A percentile compares a stretch with the other conserved stretches of the same genome.
phyloP scores from a whole-genome alignment of 306 rosid genomes.

The Neltuma alba region DNA sequence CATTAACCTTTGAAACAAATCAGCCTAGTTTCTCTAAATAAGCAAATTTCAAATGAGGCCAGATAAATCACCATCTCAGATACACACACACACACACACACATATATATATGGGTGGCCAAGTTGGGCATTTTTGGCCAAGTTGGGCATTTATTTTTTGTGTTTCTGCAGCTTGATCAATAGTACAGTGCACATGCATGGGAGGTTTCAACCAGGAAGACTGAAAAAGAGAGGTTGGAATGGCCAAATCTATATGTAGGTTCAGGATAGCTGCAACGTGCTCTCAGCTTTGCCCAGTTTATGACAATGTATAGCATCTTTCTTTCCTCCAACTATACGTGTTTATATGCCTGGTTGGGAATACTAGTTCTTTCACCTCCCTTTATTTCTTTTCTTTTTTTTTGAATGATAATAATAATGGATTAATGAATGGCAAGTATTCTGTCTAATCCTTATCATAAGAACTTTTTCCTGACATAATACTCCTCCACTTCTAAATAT shows the following conservation, averaged over 20 bases:
- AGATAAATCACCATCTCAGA: neutral
- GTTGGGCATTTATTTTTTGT: neutral
- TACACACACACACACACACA: no score
- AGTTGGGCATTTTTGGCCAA: no score
- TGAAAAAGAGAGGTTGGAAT: slow-evolving; percentile 16
- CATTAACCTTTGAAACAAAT: neutral
- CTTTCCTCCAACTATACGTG: neutral
- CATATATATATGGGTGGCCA: neutral
- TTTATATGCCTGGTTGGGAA: neutral
- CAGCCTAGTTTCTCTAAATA: neutral
- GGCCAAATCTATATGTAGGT: slow-evolving; percentile 31
- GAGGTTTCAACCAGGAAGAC: slow-evolving; percentile 19
- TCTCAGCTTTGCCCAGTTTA: slow-evolving; percentile 27
- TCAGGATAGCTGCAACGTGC: slow-evolving; percentile 47
- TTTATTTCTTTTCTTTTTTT: no score
- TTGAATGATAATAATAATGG: no score
- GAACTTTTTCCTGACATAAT: no score
- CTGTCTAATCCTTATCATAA: no score
- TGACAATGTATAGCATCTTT: neutral
- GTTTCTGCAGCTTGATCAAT: neutral
- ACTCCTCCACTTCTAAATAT: no score
- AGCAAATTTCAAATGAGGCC: neutral
- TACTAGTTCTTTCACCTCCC: neutral
- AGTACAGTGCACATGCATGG: slow-evolving; percentile 51
- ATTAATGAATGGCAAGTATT: no score